phyloP scores from a whole-genome alignment of 768 basidiomycete species.

The Leucocoprinus leucothites region DNA sequence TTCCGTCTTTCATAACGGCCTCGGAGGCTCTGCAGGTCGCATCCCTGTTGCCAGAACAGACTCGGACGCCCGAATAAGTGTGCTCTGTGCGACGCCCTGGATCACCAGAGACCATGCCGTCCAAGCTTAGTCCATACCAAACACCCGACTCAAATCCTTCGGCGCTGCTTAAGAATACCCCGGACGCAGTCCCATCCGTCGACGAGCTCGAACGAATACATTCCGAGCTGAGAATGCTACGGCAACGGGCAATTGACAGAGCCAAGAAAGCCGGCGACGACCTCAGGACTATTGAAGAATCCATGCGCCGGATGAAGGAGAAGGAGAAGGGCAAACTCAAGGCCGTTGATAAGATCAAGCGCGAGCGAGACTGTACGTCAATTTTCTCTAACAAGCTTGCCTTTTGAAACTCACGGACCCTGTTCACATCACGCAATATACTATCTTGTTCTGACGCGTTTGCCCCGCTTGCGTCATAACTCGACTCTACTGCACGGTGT shows the following conservation, averaged over 20 bases:
- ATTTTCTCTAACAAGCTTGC: conserved; percentile 19
- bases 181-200: conserved; percentile 66
- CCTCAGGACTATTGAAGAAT: conserved; percentile 70
- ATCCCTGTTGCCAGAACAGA: background rate
- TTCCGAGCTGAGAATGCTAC: conserved; percentile 54
- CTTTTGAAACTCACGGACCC: conserved; percentile 16
- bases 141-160: conserved; percentile 52
- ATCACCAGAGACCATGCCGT: conserved; percentile 47
- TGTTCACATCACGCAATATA: conserved; percentile 11
- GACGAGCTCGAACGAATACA: conserved; percentile 71
- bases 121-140: conserved; percentile 51
- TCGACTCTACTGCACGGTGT: conserved; percentile 1
- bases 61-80: background rate
- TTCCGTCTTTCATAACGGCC: conserved; percentile 14
- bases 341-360: conserved; percentile 67
- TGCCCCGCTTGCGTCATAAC: conserved; percentile 23
- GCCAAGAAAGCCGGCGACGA: conserved; percentile 76
- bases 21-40: conserved; percentile 10
- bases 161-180: conserved; percentile 55
- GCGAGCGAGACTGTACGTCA: conserved; percentile 74
- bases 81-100: background rate
- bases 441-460: conserved; percentile 18
- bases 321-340: conserved; percentile 72
- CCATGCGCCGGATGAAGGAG: conserved; percentile 74
- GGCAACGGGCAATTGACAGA: conserved; percentile 54